Evolutionary conservation across 2,329 filamentous ascomycete genomes (phyloP).

Genomic region (Phyllosticta citrichinensis): DNA sequence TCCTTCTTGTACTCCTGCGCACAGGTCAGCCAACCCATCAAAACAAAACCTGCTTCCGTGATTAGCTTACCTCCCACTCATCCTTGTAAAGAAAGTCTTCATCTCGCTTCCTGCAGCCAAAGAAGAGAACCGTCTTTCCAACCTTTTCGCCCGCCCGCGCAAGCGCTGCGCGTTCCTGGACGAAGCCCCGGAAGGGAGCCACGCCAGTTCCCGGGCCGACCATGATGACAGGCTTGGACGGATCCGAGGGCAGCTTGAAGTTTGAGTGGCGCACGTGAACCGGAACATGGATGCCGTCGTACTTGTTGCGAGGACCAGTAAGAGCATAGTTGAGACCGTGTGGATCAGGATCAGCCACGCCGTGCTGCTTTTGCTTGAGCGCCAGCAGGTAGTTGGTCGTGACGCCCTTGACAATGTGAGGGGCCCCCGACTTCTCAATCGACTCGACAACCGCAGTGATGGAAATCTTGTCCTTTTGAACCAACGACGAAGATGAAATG

Average conservation of each 20-base stretch:
- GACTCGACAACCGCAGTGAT: conserved; percentile 93
- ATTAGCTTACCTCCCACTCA: conserved; percentile 73
- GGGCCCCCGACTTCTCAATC: conserved; percentile 63
- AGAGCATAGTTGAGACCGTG: conserved; percentile 82
- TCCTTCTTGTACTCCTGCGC: conserved; percentile 67
- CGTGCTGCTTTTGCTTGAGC: conserved; percentile 93
- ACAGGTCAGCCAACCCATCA: conserved; percentile 18
- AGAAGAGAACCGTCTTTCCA: conserved; percentile 84
- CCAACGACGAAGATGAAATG: conserved; percentile 90
- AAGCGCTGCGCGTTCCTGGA: conserved; percentile 84
- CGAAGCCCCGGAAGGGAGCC: conserved; percentile 88
- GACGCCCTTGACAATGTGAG: conserved; percentile 79
- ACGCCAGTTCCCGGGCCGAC: conserved; percentile 94
- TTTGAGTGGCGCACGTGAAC: conserved; percentile 97
- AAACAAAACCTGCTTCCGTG: conserved; percentile 10
- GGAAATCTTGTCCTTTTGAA: conserved; percentile 89
- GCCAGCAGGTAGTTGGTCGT: conserved; percentile 94
- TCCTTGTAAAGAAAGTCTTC: conserved; percentile 90
- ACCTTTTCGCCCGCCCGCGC: conserved; percentile 71
- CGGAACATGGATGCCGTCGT: conserved; percentile 87
- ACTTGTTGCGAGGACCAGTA: conserved; percentile 86
- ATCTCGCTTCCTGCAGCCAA: conserved; percentile 76
- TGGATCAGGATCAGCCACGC: conserved; percentile 68
- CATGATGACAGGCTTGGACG: conserved; percentile 89
- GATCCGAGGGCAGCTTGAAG: conserved; percentile 96